Base-by-base conservation (phyloP, 495 filamentous ascomycete species). In the Pseudomonodictys pantanalensis region DNA sequence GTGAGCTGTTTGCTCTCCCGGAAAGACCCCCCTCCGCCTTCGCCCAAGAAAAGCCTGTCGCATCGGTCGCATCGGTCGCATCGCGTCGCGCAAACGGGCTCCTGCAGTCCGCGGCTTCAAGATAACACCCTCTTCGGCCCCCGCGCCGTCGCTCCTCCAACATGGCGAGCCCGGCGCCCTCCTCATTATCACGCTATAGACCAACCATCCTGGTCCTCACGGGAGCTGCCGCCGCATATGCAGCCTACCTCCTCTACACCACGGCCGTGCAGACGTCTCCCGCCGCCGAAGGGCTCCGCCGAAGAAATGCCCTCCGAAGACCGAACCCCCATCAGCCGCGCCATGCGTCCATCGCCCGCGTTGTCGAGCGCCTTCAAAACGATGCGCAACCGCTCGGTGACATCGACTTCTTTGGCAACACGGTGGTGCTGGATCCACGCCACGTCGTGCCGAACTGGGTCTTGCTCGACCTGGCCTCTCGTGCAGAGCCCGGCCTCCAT, bases 231-330 rank as follows among this genome's bases (percentile, higher is more conserved):
- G 64, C 71, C 44, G 63, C 54, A 8, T 64, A 51, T 30, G 45
- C 62, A 25, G 51, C 58, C 15, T 72, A 68, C 58, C 44, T 54
- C 23, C 22, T 69, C n/a, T 71, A 68, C 60, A 58, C 24, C 15
- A 42, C 39, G 29, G 10, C 44, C 45, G n/a, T n/a, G n/a, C n/a
- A n/a, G n/a, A 32, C 52, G 3, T 18, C 24, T 12, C 32, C 30
- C 17, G 29, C 55, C 1, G 43, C 51, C 22, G 28, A 10, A 2
- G 22, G 29, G 17, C 70, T 87, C 6, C 84, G 79, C 53, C 72
- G 84, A 32, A 82, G 83, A 60, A 85, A 85, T 66, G 84, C 84
- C 1, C 58, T 67, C 3, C 60, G 62, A 39, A 20, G 60, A 29
- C 45, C 49, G 23, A 47, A 47, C 41, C 47, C 11, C 0, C 35